Evolutionary conservation across 2,329 filamentous ascomycete genomes (phyloP).

Genomic region (Calonectria fujianensis): DNA sequence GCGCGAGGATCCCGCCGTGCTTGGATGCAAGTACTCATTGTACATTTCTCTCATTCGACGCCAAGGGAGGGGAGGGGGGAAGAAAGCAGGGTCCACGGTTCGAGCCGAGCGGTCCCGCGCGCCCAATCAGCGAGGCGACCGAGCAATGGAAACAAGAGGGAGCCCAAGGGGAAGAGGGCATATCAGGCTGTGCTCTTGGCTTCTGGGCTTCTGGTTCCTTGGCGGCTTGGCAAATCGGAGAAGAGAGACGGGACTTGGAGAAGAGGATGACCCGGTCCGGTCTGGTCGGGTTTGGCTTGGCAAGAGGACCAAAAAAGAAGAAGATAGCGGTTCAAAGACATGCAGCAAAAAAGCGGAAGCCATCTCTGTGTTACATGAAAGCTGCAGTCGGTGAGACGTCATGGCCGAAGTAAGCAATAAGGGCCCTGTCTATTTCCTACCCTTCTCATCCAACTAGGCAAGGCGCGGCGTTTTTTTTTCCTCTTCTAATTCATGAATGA

Average conservation of each 20-base stretch:
- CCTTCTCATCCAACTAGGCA: background rate
- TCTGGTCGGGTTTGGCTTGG: background rate
- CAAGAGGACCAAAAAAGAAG: background rate
- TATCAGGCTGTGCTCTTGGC: conserved; percentile 32
- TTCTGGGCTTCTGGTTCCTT: background rate
- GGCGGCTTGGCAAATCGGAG: conserved; percentile 1
- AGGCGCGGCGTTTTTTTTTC: conserved; percentile 11
- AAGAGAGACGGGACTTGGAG: background rate
- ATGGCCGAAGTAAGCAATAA: background rate
- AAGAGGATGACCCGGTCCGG: background rate
- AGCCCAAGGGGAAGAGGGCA: conserved; percentile 6
- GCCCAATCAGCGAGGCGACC: conserved; percentile 43
- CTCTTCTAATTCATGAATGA: background rate
- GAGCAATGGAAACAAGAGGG: conserved; percentile 20
- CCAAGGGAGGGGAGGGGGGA: background rate
- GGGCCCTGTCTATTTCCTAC: background rate
- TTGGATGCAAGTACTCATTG: conserved; percentile 25
- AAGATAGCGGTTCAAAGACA: background rate
- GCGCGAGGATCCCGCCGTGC: conserved; percentile 11
- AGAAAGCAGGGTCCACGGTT: conserved; percentile 35
- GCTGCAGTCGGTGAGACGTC: background rate
- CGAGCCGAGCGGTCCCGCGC: conserved; percentile 35
- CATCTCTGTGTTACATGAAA: conserved; percentile 6
- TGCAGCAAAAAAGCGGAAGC: background rate
- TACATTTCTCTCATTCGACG: conserved; percentile 16